Evolutionary conservation across 768 basidiomycete genomes (phyloP), one percentile per base, ranked within the genome.

Genomic region (Floccularia luteovirens): DNA sequence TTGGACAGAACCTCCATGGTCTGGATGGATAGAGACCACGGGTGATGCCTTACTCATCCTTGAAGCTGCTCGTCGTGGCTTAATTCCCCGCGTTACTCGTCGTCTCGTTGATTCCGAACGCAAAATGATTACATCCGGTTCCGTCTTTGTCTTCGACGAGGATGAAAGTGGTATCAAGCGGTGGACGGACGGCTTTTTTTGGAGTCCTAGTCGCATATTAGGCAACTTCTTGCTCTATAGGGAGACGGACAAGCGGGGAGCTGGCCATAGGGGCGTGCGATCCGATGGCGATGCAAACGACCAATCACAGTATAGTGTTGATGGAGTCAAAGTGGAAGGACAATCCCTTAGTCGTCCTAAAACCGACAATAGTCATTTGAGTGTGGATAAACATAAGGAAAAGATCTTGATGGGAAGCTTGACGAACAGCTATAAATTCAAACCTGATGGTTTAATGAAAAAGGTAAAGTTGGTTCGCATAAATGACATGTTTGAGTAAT

Each of bases 111-210:
- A 96, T 57, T 75, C 86, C 23, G 93, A 98, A 60, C 77, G 90
- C 42, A 83, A 79, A 54, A 89, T 94, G 82, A 92, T 98, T 57
- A 82, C 82, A 13, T 87, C 83, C 4, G 93, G 93, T 42, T 87
- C 86, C 5, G 90, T 98, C 8, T 98, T 97, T 52, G 93, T 96
- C 48, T 98, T 96, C 55, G 90, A 98, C 60, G 93, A 96, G 67
- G 85, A 90, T 52, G 91, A 94, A 63, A 90, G 88, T 53, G 91
- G 92, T 20, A 98, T 98, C 67, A 94, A 93, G 66, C 75, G 93
- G 31, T 96, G 92, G 89, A 98, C 93, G 1, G 93, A 98, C 62
- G 91, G 92, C n/a, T 82, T 88, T 57, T 85, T 86, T 57, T 96
- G 93, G 93, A 88, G 84, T 49, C 93, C 93, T 0, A 86, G 82